Evolutionary conservation across 1,284 basidiomycete genomes (phyloP).

Genomic region (Exobasidium rhododendri): DNA sequence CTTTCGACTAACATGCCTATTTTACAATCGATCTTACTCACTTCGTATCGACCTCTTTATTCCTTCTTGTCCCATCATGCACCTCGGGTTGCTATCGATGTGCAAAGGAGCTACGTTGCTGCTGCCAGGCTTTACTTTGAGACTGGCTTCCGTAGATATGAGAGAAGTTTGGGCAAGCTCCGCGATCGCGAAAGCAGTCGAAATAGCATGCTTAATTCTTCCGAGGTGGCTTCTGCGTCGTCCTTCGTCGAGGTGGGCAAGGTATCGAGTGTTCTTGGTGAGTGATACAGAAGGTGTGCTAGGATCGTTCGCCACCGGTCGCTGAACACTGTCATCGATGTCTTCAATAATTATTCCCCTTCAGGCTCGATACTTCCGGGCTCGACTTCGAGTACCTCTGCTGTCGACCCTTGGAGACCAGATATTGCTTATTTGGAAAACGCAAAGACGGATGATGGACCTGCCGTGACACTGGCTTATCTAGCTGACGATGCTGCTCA

Average conservation of each 20-base stretch:
- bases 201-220: neutral
- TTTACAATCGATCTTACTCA: constrained; percentile 80
- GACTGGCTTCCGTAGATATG: constrained; percentile 88
- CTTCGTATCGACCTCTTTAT: constrained; percentile 68
- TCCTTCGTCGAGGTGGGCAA: constrained; percentile 11
- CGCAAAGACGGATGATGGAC: constrained; percentile 24
- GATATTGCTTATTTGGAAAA: constrained; percentile 28
- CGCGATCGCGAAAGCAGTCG: constrained; percentile 12
- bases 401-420: constrained; percentile 29
- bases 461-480: constrained; percentile 43
- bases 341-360: neutral
- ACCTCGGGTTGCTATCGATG: constrained; percentile 75
- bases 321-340: neutral
- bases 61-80: constrained; percentile 81
- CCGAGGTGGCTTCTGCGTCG: constrained; percentile 2
- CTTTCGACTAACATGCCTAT: constrained; percentile 91
- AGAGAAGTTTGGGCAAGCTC: constrained; percentile 59
- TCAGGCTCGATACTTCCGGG: neutral
- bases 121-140: constrained; percentile 89
- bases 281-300: constrained; percentile 13
- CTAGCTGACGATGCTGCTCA: constrained; percentile 39
- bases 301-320: neutral
- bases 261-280: no score
- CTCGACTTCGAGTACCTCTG: neutral
- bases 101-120: constrained; percentile 81